A percentile compares a stretch with the other conserved stretches of the same genome.
Evolutionary conservation across 805 yeast species (phyloP).

Genomic region (Nakazawaea populi): DNA sequence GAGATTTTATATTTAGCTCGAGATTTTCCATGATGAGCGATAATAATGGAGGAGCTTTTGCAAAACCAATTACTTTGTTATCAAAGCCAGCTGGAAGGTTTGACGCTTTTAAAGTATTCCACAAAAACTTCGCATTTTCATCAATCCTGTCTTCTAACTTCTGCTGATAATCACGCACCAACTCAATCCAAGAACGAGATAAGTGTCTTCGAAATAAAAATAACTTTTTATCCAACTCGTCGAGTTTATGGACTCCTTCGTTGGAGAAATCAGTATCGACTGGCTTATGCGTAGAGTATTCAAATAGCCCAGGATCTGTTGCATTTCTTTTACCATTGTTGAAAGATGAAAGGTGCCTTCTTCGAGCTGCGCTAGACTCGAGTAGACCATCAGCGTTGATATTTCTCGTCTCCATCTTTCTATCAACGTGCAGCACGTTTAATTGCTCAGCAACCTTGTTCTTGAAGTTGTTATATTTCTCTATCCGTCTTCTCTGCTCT

Average conservation of each 20-base stretch:
- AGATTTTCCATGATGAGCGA: slow-evolving; percentile 43
- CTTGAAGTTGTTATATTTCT: slow-evolving; percentile 25
- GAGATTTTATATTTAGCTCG: slow-evolving; percentile 41
- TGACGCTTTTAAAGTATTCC: slow-evolving; percentile 31
- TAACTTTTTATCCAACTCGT: slow-evolving; percentile 13
- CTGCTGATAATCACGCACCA: slow-evolving; percentile 44
- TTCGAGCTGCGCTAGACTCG: slow-evolving; percentile 2
- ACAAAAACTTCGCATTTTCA: slow-evolving; percentile 32
- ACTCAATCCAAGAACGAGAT: slow-evolving; percentile 59
- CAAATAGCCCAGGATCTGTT: slow-evolving; percentile 1
- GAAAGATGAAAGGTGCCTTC: not conserved
- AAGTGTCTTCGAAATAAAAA: slow-evolving; percentile 23
- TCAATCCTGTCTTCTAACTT: slow-evolving; percentile 33
- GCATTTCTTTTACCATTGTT: not conserved
- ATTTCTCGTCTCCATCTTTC: slow-evolving; percentile 1
- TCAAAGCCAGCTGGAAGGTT: slow-evolving; percentile 34
- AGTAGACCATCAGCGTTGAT: slow-evolving; percentile 6
- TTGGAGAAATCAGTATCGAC: not conserved
- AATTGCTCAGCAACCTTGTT: not conserved
- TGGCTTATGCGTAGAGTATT: not conserved
- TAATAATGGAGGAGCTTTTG: slow-evolving; percentile 47
- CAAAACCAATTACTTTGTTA: slow-evolving; percentile 40
- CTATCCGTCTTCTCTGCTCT: slow-evolving; percentile 48
- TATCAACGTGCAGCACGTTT: not conserved
- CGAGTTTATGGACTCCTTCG: not conserved